These are phyloP conservation scores for Fistulina hepatica DNA, from an alignment of 1,284 basidiomycete species.

Conservation along the genomic window DNA sequence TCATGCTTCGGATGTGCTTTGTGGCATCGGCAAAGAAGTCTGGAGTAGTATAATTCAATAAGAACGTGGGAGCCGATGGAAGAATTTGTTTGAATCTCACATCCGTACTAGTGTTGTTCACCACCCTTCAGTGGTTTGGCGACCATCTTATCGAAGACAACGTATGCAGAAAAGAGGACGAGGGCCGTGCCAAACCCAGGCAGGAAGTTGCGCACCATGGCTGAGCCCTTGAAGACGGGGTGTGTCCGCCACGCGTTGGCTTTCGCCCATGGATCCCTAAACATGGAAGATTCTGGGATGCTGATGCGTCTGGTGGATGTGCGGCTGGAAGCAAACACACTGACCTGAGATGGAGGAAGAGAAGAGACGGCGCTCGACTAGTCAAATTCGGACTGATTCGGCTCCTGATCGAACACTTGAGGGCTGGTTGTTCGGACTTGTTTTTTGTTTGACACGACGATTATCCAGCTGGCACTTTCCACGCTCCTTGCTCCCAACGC, in stretches of 20 bases:
- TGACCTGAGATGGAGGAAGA: slow-evolving; percentile 1
- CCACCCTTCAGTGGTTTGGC: slow-evolving; percentile 26
- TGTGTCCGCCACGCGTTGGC: slow-evolving; percentile 88
- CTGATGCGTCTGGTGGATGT: slow-evolving; percentile 36
- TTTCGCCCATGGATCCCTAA: slow-evolving; percentile 91
- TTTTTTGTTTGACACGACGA: background rate
- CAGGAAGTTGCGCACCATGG: slow-evolving; percentile 81
- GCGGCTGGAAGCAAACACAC: slow-evolving; percentile 5
- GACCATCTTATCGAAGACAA: slow-evolving; percentile 69
- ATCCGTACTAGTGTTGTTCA: slow-evolving; percentile 28
- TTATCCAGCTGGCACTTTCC: background rate
- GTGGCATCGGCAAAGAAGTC: too few species aligned
- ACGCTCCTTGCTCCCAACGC: slow-evolving; percentile 3
- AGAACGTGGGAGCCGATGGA: too few species aligned
- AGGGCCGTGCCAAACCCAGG: slow-evolving; percentile 89
- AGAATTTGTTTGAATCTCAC: background rate
- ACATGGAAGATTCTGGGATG: slow-evolving; percentile 55
- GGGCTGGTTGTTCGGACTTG: background rate
- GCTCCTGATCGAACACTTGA: background rate
- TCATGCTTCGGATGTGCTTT: too few species aligned
- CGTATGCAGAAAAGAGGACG: slow-evolving; percentile 84
- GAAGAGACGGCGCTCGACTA: background rate
- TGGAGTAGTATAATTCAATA: too few species aligned
- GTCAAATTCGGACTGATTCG: background rate
- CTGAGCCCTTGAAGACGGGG: slow-evolving; percentile 74